Evolutionary conservation across 495 filamentous ascomycete genomes (phyloP), one percentile per base, ranked within the genome.

Genomic region (Xylaria longipes): DNA sequence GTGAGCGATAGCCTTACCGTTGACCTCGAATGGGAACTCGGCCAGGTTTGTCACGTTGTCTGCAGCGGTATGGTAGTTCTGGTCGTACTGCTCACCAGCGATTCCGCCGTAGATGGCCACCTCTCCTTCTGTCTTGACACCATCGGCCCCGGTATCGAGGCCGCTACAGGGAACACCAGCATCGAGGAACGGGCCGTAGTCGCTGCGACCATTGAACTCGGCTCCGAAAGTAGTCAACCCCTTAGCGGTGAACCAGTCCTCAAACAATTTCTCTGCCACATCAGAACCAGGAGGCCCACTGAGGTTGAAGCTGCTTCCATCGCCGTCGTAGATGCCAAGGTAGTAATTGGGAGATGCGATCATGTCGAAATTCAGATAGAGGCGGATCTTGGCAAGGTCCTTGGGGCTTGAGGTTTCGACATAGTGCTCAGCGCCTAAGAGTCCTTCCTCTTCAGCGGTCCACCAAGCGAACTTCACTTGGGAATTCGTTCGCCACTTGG

Each of bases 301-400:
- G 33, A 84, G 68, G 81, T 89, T 89, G 82, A 88, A 93, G 22
- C 85, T 75, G 60, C 76, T 81, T 54, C 91, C 91, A 72, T 92
- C 89, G 54, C 91, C 91, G 77, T 94, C 92, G 77, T 92, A 93
- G 78, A 92, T 85, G 75, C 86, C 87, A 74, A 88, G 85, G 20
- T 87, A 83, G 74, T 88, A 93, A 83, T 93, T 93, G 56, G 91
- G 91, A 20, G 84, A 88, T 54, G 91, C 91, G 70, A 93, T 91
- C 91, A 93, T 94, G 80, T 94, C 91, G 73, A 92, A 91, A 82
- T 94, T 92, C 74, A 93, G 89, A 75, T 92, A 92, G 4, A 91
- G 85, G 1, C 85, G 78, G 71, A 93, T 86, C 74, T 89, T 89
- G 43, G 79, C 81, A 14, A 87, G 80, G 22, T 81, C 82, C 2